phyloP scores from a whole-genome alignment of 352 stramenopile species.

The Phytopythium boreale region DNA sequence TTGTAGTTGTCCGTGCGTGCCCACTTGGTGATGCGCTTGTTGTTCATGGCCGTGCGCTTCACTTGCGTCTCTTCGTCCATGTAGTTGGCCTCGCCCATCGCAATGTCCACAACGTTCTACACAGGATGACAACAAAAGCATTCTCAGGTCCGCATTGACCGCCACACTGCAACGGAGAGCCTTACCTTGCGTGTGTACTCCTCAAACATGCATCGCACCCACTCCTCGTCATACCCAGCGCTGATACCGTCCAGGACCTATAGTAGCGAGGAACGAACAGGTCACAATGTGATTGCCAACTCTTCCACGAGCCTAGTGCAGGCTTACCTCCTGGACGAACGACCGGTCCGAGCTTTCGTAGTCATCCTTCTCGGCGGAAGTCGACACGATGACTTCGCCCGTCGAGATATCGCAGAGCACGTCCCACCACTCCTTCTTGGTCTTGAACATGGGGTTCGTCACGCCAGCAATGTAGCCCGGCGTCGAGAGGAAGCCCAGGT shows the following conservation, averaged over 20 bases:
- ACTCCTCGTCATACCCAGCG: constrained; percentile 82
- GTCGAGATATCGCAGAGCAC: constrained; percentile 86
- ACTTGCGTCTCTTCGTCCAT: constrained; percentile 67
- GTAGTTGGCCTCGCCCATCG: constrained; percentile 73
- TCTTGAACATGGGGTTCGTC: constrained; percentile 92
- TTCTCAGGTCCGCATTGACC: not conserved
- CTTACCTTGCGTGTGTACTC: constrained; percentile 79
- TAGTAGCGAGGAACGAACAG: not conserved
- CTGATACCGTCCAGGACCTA: constrained; percentile 80
- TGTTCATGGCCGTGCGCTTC: constrained; percentile 78
- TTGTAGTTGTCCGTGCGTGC: constrained; percentile 87
- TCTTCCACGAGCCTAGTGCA: not conserved
- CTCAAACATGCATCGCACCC: constrained; percentile 86
- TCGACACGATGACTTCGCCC: constrained; percentile 66
- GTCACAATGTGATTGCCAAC: not conserved
- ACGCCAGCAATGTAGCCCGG: constrained; percentile 88
- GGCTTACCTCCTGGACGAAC: constrained; percentile 70
- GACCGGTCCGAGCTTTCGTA: constrained; percentile 59
- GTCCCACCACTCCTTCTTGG: constrained; percentile 90
- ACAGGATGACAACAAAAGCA: not conserved
- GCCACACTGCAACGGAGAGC: too few relatives aligned
- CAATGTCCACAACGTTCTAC: constrained; percentile 79
- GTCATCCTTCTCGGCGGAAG: constrained; percentile 66
- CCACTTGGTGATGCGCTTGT: constrained; percentile 87
- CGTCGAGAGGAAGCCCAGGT: constrained; percentile 82